Evolutionary conservation across 2,329 filamentous ascomycete genomes (phyloP).

Genomic region (Tricladium varicosporioides): DNA sequence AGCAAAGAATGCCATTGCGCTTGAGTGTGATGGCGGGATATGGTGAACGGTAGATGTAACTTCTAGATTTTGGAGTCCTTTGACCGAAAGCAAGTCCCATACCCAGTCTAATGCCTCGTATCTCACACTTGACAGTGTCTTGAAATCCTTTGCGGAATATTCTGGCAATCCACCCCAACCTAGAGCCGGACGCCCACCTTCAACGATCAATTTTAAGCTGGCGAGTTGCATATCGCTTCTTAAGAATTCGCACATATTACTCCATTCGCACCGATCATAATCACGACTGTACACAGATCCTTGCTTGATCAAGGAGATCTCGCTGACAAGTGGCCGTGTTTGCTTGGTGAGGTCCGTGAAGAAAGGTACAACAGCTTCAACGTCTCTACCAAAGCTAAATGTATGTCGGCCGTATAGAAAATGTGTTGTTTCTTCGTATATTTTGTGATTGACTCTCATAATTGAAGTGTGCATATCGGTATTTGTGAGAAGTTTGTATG

Average conservation of each 20-base stretch:
- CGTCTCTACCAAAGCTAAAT: slow-evolving; percentile 58
- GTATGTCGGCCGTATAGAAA: slow-evolving; percentile 54
- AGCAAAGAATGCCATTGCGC: slow-evolving; percentile 55
- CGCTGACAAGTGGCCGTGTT: slow-evolving; percentile 46
- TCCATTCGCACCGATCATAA: slow-evolving; percentile 56
- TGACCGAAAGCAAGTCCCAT: slow-evolving; percentile 50
- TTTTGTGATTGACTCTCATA: slow-evolving; percentile 44
- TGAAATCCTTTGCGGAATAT: slow-evolving; percentile 47
- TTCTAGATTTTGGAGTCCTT: slow-evolving; percentile 47
- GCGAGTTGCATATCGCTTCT: slow-evolving; percentile 39
- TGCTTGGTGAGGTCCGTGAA: slow-evolving; percentile 52
- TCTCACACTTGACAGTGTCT: slow-evolving; percentile 40
- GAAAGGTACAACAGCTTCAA: slow-evolving; percentile 61
- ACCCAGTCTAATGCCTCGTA: slow-evolving; percentile 57
- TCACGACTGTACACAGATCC: slow-evolving; percentile 51
- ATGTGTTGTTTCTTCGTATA: slow-evolving; percentile 55
- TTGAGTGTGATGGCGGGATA: slow-evolving; percentile 50
- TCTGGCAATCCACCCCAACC: slow-evolving; percentile 49
- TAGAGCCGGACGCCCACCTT: slow-evolving; percentile 48
- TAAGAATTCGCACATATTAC: slow-evolving; percentile 49
- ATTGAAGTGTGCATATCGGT: slow-evolving; percentile 43
- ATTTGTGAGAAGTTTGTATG: slow-evolving; percentile 50
- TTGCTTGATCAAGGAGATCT: slow-evolving; percentile 54
- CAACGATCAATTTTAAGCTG: slow-evolving; percentile 49
- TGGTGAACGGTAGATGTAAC: slow-evolving; percentile 53